Percentiles rank a stretch among this genome's conserved stretches.
Conservation (phyloP, 2,329 filamentous ascomycete genomes). For the Acrodontium crateriforme region DNA sequence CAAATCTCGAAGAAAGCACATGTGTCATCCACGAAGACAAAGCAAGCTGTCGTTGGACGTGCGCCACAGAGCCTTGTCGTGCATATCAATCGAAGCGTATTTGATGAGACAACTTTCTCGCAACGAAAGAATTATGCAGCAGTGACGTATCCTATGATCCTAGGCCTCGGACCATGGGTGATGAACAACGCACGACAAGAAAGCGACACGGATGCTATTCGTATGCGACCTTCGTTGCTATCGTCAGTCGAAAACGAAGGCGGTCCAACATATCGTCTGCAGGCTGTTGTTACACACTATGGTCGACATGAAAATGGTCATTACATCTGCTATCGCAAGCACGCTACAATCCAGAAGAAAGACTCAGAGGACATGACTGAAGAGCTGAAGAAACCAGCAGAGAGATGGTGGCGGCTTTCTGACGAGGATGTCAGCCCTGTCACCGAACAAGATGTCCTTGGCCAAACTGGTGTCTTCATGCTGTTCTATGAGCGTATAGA, state of each 20-base stretch:
- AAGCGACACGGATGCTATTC: background rate
- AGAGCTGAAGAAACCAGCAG: slow-evolving; percentile 38
- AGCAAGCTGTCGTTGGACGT: slow-evolving; percentile 74
- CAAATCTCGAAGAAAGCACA: slow-evolving; percentile 45
- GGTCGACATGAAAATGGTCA: slow-evolving; percentile 91
- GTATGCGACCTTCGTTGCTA: background rate
- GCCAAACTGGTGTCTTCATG: slow-evolving; percentile 83
- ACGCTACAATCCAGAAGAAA: slow-evolving; percentile 49
- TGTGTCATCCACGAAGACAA: slow-evolving; percentile 69
- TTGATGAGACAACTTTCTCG: slow-evolving; percentile 67
- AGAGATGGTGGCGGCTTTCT: slow-evolving; percentile 93
- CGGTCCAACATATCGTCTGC: background rate
- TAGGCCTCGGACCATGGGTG: slow-evolving; percentile 78
- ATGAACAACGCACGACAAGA: slow-evolving; percentile 33
- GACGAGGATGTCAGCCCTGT: slow-evolving; percentile 72
- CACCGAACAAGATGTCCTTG: slow-evolving; percentile 57
- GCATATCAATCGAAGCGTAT: slow-evolving; percentile 84
- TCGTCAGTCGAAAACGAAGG: background rate
- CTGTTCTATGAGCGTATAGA: slow-evolving; percentile 92
- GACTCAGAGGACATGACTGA: slow-evolving; percentile 2
- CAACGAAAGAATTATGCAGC: slow-evolving; percentile 72
- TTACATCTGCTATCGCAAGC: slow-evolving; percentile 69
- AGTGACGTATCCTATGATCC: slow-evolving; percentile 58
- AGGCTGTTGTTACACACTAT: slow-evolving; percentile 48
- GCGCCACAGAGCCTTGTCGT: slow-evolving; percentile 68